Evolutionary conservation across 2,329 filamentous ascomycete genomes (phyloP).

Genomic region (Colletotrichum orbiculare): DNA sequence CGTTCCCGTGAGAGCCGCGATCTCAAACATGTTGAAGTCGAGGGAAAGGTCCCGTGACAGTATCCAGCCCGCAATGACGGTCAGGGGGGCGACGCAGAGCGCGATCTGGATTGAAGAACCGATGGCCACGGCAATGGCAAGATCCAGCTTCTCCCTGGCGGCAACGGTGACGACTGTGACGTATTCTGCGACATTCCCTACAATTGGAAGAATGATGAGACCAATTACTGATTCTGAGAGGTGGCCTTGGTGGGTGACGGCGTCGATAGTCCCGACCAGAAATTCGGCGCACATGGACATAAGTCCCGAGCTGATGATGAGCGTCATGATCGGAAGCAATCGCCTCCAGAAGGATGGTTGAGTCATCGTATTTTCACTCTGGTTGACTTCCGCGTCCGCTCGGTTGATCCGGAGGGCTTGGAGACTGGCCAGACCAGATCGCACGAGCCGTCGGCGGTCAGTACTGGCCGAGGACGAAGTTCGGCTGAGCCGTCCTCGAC

Average conservation of each 20-base stretch:
- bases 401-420: slow-evolving; percentile 26
- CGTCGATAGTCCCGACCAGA: slow-evolving; percentile 68
- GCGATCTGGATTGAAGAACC: slow-evolving; percentile 72
- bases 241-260: slow-evolving; percentile 59
- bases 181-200: slow-evolving; percentile 72
- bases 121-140: slow-evolving; percentile 70
- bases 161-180: slow-evolving; percentile 71
- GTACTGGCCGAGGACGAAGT: slow-evolving; percentile 37
- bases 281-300: slow-evolving; percentile 72
- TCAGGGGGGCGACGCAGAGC: slow-evolving; percentile 69
- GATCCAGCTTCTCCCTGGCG: slow-evolving; percentile 69
- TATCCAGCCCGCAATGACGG: slow-evolving; percentile 70
- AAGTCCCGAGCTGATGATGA: slow-evolving; percentile 64
- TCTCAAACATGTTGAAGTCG: slow-evolving; percentile 81
- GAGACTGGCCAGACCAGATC: slow-evolving; percentile 38
- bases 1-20: slow-evolving; percentile 76
- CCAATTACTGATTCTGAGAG: slow-evolving; percentile 70
- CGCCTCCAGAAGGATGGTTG: slow-evolving; percentile 21
- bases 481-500: slow-evolving; percentile 37
- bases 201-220: slow-evolving; percentile 70
- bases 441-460: slow-evolving; percentile 30
- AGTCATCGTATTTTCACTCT: background rate
- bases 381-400: background rate
- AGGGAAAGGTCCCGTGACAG: slow-evolving; percentile 68
- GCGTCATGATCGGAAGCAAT: slow-evolving; percentile 58